Evolutionary conservation across 352 stramenopile species (phyloP), one percentile per base, ranked within the genome.

Genomic region (Pythium myriotylum): DNA sequence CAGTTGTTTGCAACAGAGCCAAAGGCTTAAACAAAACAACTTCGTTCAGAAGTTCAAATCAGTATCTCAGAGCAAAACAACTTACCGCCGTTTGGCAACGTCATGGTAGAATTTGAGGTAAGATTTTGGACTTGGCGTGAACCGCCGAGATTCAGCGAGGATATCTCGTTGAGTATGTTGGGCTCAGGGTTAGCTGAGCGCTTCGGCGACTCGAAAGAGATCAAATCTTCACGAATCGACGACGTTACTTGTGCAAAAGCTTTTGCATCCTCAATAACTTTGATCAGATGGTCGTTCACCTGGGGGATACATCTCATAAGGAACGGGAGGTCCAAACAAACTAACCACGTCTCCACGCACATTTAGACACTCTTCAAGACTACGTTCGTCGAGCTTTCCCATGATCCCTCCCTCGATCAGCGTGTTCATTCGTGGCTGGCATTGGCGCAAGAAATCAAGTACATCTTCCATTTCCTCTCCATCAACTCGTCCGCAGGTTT

Each of bases 341-440:
- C 13, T 14, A 6, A 14, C 13, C 8, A 20, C 37, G 4, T 6
- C 24, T 4, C 2, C 10, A 66, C 78, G 29, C 61, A 94, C 86
- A 47, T 81, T 93, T n/a, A 95, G 73, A 58, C 86, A 95, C 55
- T 86, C 65, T 62, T 95, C 86, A 16, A 95, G 62, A 22, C 80
- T 93, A 20, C 67, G 66, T 48, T 95, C 86, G 59, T 92, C 80
- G 51, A 95, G 85, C 69, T 92, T 94, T 59, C 84, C 86, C 69
- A 86, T 86, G 42, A 95, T 73, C 0, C 86, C 86, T 50, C 84
- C 86, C 72, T 95, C 86, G 65, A 95, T 95, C 13, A 95, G 66
- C 42, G 84, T 89, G 65, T 95, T 95, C 84, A 95, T 95, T 45
- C 86, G 83, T 6, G 84, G 86, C 54, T 91, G 82, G 59, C 86